Conservation (phyloP, 192 early-diverging fungal genomes). For the Coemansia sp. region DNA sequence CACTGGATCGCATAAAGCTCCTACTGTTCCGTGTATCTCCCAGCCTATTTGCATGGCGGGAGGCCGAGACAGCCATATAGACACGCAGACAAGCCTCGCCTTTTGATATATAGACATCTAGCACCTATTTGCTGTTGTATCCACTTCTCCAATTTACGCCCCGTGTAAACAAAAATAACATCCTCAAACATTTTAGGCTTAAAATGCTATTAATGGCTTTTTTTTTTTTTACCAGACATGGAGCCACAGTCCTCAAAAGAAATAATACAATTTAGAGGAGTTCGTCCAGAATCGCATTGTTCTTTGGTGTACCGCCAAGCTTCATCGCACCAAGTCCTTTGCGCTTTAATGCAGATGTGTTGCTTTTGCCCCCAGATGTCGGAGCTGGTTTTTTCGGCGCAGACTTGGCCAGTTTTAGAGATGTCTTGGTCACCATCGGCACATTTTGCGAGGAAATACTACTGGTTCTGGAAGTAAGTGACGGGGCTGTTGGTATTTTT, state of each 20-base stretch:
- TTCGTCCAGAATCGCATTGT: conserved; percentile 13
- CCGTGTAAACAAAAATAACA: too few relatives aligned
- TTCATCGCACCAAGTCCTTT: conserved; percentile 52
- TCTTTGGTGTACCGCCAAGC: conserved; percentile 35
- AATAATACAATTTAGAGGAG: conserved; percentile 8
- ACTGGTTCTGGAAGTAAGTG: too few relatives aligned
- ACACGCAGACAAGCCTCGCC: too few relatives aligned
- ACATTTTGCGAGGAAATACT: too few relatives aligned
- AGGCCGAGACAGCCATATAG: conserved; percentile 12
- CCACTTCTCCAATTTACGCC: too few relatives aligned
- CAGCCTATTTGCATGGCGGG: conserved; percentile 43
- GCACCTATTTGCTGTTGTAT: too few relatives aligned
- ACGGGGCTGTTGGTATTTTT: too few relatives aligned
- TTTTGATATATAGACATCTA: too few relatives aligned
- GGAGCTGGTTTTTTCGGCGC: conserved; percentile 9
- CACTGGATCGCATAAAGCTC: conserved; percentile 36
- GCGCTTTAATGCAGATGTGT: conserved; percentile 18
- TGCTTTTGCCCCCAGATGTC: neutral
- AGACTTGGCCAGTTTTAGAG: conserved; percentile 18
- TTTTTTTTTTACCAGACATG: too few relatives aligned
- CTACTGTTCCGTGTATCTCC: conserved; percentile 50
- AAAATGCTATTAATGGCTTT: too few relatives aligned
- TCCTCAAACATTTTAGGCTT: too few relatives aligned
- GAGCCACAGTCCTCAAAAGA: too few relatives aligned
- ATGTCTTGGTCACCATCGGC: neutral